phyloP scores from a whole-genome alignment of 148 eudicot species.

The Heliosperma pusillum region DNA sequence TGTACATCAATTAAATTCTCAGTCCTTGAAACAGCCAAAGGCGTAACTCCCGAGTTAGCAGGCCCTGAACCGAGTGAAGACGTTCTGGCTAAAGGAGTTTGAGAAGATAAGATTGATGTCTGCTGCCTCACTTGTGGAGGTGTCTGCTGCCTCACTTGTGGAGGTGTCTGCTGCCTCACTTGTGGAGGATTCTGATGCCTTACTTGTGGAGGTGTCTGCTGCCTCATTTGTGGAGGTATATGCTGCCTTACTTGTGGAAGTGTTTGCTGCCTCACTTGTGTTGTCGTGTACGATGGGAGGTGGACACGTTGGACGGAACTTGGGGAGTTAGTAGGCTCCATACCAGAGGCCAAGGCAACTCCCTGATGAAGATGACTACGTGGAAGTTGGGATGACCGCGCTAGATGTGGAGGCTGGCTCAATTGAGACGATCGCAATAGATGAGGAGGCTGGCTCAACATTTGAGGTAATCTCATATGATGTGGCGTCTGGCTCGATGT shows the following conservation, averaged over 20 bases:
- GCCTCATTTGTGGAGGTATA: constrained; percentile 29
- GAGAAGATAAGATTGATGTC: constrained; percentile 26
- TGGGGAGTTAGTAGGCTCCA: constrained; percentile 14
- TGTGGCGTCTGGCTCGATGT: constrained; percentile 36
- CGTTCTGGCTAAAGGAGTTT: constrained; percentile 31
- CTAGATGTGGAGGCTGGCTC: constrained; percentile 40
- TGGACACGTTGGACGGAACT: constrained; percentile 34
- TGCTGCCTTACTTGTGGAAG: constrained; percentile 30
- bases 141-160: constrained; percentile 31
- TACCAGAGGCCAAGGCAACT: constrained; percentile 18
- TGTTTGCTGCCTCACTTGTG: constrained; percentile 31
- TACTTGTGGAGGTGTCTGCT: constrained; percentile 29
- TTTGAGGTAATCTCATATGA: constrained; percentile 28
- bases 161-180: constrained; percentile 20
- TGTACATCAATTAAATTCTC: constrained; percentile 41
- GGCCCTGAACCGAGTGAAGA: constrained; percentile 25
- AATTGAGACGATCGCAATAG: constrained; percentile 36
- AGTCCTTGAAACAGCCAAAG: constrained; percentile 34
- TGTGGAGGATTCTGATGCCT: constrained; percentile 4
- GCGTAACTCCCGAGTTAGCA: constrained; percentile 16
- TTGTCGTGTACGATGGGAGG: constrained; percentile 23
- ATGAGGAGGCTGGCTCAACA: constrained; percentile 42
- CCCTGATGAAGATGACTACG: constrained; percentile 34
- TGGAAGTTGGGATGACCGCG: constrained; percentile 32
- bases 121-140: constrained; percentile 27